Evolutionary conservation across 495 filamentous ascomycete genomes (phyloP).

Genomic region (Amniculicola lignicola): DNA sequence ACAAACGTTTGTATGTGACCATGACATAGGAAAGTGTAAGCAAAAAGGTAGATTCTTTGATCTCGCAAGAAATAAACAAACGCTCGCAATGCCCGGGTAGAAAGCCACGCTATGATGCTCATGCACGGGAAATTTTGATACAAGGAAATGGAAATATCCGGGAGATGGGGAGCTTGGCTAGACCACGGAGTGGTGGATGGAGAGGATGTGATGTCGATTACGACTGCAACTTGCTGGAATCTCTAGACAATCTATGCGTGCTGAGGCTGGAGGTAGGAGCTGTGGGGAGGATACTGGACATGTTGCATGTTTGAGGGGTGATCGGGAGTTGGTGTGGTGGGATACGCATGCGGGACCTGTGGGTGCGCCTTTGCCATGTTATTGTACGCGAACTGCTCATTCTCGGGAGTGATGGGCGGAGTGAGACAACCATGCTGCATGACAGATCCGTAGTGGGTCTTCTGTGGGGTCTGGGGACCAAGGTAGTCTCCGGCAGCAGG

Average conservation of each 20-base stretch:
- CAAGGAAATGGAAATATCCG: conserved; percentile 21
- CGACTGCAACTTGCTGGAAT: neutral
- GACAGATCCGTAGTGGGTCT: conserved; percentile 57
- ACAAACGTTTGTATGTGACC: no score
- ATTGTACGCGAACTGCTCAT: conserved; percentile 35
- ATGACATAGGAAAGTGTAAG: conserved; percentile 37
- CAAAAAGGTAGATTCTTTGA: conserved; percentile 22
- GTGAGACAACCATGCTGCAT: conserved; percentile 83
- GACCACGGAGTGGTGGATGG: no score
- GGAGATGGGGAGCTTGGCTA: neutral
- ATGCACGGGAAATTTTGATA: conserved; percentile 36
- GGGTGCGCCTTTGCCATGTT: conserved; percentile 30
- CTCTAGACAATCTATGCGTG: conserved; percentile 26
- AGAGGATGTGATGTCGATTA: no score
- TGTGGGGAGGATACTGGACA: conserved; percentile 25
- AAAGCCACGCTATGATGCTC: conserved; percentile 41
- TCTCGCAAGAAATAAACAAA: conserved; percentile 30
- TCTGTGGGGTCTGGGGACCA: conserved; percentile 79
- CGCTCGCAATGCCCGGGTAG: conserved; percentile 35
- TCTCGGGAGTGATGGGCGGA: conserved; percentile 92
- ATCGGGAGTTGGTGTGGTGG: conserved; percentile 37
- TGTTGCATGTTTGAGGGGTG: conserved; percentile 38
- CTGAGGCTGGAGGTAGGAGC: conserved; percentile 35
- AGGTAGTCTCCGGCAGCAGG: conserved; percentile 46
- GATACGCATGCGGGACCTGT: conserved; percentile 22